Evolutionary conservation across 441 rosid species (phyloP), one percentile per base, ranked within the genome.

Genomic region (Jatropha multifida): DNA sequence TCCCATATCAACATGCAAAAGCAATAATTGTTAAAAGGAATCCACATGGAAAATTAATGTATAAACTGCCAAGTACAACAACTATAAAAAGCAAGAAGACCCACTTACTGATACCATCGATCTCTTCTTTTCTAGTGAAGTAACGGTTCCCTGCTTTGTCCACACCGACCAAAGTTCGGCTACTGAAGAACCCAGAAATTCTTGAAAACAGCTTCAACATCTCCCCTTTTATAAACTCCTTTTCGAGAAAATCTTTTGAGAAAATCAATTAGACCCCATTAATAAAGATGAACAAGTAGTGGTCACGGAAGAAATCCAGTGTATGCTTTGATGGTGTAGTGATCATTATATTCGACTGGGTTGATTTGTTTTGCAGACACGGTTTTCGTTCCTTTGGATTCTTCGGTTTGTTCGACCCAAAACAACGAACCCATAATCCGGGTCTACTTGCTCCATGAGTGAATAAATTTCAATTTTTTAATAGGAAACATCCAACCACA

Each of bases 101-200:
- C 76, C 83, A 82, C 97, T 86, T 85, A 92, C 97, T 74, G 78
- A 89, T 73, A 69, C 98, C 96, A 79, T 93, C 98, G 61, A 92
- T 85, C 93, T 87, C 90, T 83, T 93, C 96, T 44, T 61, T 81
- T 81, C 92, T 83, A 73, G 97, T 68, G 83, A 93, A 93, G 77
- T 95, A 95, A n/a, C 88, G 89, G 77, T 92, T 93, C 71, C 99
- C 97, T 12, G 88, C 83, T 80, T 89, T 86, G 83, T 93, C 99
- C 61, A 75, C 73, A 63, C 99, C 98, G 42, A 76, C 85, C 20
- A 80, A 74, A 63, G 77, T 83, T 63, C 87, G 89, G 83, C 78
- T 84, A 65, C 79, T 85, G 83, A 93, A 90, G 71, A 83, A 84
- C 79, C 93, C 95, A 42, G 89, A 81, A 62, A 95, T 76, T 79